Evolutionary conservation across 257 asterid genomes (phyloP), one percentile per base, ranked within the genome.

Genomic region (Plantago ovata): DNA sequence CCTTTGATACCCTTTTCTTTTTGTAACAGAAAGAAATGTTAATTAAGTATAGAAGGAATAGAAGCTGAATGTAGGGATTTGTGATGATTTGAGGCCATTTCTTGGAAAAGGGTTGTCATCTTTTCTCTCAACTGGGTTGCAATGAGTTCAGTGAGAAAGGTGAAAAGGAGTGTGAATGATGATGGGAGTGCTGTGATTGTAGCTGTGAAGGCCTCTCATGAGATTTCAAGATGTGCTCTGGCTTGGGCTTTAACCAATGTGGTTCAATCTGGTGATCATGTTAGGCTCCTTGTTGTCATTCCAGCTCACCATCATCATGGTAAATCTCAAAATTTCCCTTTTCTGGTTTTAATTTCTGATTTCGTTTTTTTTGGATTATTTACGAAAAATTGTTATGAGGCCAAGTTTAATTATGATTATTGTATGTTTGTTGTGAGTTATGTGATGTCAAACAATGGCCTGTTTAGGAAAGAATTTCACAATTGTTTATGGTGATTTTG

Each of bases 241-340:
- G 40, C 64, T 6, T 91, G 98, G 98, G 94, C 95, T 67, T 58
- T 91, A 39, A 84, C 90, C 53, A 83, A 87, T 71, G 94, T 83
- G 28, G 96, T 75, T 56, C 80, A 56, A 33, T 83, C 84, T 1
- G 96, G 96, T 38, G 94, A 84, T 65, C 71, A 76, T 45, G 80
- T 91, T 45, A 90, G 78, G 72, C 74, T 84, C 32, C 79, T 91
- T 23, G 86, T 84, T 54, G 64, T 87, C 70, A 72, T 83, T 46
- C 86, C 95, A 43, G 28, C 53, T 63, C 87, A 73, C 61, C 66
- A 9, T 61, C 36, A 28, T 73, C 95, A 71, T 28, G 73, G 96
- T 87, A 87, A 71, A 41, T 20, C 45, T 20, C 45, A 9, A 49
- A 12, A 49, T 0, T 11, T 7, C 38, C 58, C 18, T 13, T 11